Percentiles rank a stretch among this genome's conserved stretches.
phyloP scores from a whole-genome alignment of 164 flowering plant genomes.

The Chimonanthus praecox region DNA sequence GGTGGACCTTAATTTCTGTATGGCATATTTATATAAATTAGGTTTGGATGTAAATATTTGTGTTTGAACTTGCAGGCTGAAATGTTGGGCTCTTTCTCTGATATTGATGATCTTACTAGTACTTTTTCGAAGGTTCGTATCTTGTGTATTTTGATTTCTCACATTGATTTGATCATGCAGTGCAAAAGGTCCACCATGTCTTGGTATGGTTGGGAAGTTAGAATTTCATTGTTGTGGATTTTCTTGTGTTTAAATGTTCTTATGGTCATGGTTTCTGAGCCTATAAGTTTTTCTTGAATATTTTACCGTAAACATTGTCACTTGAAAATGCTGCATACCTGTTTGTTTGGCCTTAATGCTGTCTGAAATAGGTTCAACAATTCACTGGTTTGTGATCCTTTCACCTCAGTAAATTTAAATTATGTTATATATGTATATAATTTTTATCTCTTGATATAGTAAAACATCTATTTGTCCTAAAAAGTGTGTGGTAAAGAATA shows the following conservation, averaged over 20 bases:
- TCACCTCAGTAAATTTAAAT: too few relatives aligned
- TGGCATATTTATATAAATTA: neutral
- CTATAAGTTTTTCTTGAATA: neutral
- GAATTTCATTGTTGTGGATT: neutral
- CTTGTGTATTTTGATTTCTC: neutral
- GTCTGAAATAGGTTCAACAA: neutral
- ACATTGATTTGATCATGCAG: neutral
- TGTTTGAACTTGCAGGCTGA: conserved; percentile 28
- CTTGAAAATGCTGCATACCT: neutral
- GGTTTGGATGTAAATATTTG: too few relatives aligned
- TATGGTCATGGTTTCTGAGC: neutral
- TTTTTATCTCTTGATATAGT: too few relatives aligned
- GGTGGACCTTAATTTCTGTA: neutral
- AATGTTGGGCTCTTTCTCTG: conserved; percentile 45
- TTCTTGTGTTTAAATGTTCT: too few relatives aligned
- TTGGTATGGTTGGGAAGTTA: neutral
- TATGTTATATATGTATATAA: too few relatives aligned
- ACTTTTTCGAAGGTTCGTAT: conserved; percentile 58
- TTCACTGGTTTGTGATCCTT: too few relatives aligned
- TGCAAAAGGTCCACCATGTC: neutral
- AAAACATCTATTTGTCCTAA: too few relatives aligned
- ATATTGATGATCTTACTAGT: conserved; percentile 57
- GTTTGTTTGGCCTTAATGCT: neutral
- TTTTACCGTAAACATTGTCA: neutral
- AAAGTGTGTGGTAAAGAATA: too few relatives aligned